Conservation (phyloP, 2,329 filamentous ascomycete genomes). For the Cadophora gregata region DNA sequence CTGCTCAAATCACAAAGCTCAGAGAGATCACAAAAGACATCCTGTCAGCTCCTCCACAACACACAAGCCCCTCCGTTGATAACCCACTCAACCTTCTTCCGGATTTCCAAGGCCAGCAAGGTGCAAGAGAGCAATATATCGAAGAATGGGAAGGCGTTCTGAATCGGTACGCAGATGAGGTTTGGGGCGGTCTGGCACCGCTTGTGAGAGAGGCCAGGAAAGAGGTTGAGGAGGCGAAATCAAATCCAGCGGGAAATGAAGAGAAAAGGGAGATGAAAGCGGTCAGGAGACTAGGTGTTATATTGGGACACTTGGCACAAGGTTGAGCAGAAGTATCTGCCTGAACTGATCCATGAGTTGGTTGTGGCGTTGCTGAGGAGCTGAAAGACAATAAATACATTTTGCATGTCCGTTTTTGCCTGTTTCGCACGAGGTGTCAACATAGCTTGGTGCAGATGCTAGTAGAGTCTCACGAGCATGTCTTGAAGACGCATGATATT, state of each 20-base stretch:
- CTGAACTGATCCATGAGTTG: too few relatives aligned
- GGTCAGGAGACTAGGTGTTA: constrained; percentile 23
- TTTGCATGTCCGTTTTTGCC: too few relatives aligned
- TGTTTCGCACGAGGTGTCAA: too few relatives aligned
- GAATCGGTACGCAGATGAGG: constrained; percentile 65
- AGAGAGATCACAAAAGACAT: constrained; percentile 38
- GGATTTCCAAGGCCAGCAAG: constrained; percentile 16
- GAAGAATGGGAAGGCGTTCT: constrained; percentile 63
- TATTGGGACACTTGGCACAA: constrained; percentile 25
- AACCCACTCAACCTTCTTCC: constrained; percentile 39
- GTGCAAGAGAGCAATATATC: constrained; percentile 57
- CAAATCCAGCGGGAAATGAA: neutral
- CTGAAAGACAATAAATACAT: too few relatives aligned
- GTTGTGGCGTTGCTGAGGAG: too few relatives aligned
- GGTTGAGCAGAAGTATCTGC: neutral
- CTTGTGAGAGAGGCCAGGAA: constrained; percentile 60
- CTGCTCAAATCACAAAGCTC: constrained; percentile 37
- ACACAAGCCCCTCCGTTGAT: constrained; percentile 25
- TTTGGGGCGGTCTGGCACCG: constrained; percentile 69
- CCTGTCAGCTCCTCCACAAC: constrained; percentile 32
- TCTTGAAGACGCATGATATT: too few relatives aligned
- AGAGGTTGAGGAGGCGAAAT: constrained; percentile 56
- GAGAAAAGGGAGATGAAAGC: constrained; percentile 22
- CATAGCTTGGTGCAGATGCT: too few relatives aligned
- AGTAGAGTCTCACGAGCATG: too few relatives aligned